These are phyloP conservation scores for Aspergillus quadricinctus DNA, from an alignment of 2,329 filamentous ascomycete species.

Conservation along the genomic window DNA sequence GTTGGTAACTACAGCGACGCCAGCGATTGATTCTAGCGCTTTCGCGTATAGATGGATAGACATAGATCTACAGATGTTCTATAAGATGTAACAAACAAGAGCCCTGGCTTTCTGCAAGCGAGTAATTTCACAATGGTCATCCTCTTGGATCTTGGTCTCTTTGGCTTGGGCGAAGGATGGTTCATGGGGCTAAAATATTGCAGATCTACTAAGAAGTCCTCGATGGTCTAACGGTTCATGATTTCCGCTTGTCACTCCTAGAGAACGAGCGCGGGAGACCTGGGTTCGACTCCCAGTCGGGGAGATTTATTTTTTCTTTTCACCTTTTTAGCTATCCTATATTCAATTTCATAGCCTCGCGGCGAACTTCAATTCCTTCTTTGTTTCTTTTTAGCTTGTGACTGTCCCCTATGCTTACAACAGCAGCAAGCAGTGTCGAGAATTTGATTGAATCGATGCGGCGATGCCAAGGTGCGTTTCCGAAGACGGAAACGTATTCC, in stretches of 20 bases:
- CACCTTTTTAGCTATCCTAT: background rate
- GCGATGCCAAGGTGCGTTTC: too few species aligned
- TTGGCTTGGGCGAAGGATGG: too few species aligned
- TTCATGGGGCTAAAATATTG: too few species aligned
- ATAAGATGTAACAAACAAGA: background rate
- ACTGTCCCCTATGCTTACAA: background rate
- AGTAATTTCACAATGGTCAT: too few species aligned
- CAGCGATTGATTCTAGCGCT: background rate
- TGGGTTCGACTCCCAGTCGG: background rate
- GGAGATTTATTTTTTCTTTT: background rate
- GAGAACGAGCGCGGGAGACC: background rate
- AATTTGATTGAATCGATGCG: too few species aligned
- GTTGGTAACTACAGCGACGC: background rate
- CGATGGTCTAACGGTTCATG: background rate
- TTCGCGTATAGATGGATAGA: background rate
- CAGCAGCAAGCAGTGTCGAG: background rate
- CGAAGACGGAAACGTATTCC: background rate
- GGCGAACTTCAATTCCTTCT: too few species aligned
- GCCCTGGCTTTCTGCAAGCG: background rate
- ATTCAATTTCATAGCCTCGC: too few species aligned
- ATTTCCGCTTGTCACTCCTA: background rate
- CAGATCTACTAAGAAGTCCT: constrained; percentile 1
- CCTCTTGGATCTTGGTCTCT: too few species aligned
- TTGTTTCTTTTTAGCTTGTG: background rate
- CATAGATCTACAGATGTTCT: background rate